phyloP scores from a whole-genome alignment of 2,329 filamentous ascomycete species.

The Colletotrichum sp. region DNA sequence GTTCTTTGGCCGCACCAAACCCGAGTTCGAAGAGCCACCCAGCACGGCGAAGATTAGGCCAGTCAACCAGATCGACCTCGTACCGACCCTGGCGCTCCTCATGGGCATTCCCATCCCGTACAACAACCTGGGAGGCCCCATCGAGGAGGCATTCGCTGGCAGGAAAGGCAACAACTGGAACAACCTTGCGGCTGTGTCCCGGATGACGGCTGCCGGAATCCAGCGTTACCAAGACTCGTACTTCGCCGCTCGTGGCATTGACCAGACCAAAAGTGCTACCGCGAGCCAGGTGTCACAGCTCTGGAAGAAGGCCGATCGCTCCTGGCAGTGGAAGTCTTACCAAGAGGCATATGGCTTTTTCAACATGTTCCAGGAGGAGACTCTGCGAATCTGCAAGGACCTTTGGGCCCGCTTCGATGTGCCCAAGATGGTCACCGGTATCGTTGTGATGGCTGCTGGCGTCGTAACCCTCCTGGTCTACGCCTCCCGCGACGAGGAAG shows the following conservation, averaged over 20 bases:
- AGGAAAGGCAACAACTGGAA: constrained; percentile 71
- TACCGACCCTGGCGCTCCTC: constrained; percentile 87
- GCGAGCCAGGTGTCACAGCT: constrained; percentile 42
- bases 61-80: constrained; percentile 88
- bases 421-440: constrained; percentile 81
- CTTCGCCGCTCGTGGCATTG: constrained; percentile 71
- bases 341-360: constrained; percentile 62
- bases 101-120: constrained; percentile 93
- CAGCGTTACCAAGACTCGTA: constrained; percentile 89
- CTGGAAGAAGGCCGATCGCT: constrained; percentile 51
- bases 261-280: constrained; percentile 58
- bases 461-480: constrained; percentile 77
- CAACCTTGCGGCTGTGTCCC: constrained; percentile 78
- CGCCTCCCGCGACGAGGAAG: constrained; percentile 62
- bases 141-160: constrained; percentile 90
- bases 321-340: constrained; percentile 44
- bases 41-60: constrained; percentile 79
- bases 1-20: constrained; percentile 78
- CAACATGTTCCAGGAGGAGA: constrained; percentile 77
- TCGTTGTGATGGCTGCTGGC: constrained; percentile 71
- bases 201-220: constrained; percentile 83
- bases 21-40: constrained; percentile 62
- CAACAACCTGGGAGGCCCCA: constrained; percentile 92
- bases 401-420: constrained; percentile 95
- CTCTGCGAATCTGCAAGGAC: constrained; percentile 77